Percentiles rank a stretch among this genome's conserved stretches.
phyloP scores from a whole-genome alignment of 2,329 filamentous ascomycete species.

The Fusarium sp. region DNA sequence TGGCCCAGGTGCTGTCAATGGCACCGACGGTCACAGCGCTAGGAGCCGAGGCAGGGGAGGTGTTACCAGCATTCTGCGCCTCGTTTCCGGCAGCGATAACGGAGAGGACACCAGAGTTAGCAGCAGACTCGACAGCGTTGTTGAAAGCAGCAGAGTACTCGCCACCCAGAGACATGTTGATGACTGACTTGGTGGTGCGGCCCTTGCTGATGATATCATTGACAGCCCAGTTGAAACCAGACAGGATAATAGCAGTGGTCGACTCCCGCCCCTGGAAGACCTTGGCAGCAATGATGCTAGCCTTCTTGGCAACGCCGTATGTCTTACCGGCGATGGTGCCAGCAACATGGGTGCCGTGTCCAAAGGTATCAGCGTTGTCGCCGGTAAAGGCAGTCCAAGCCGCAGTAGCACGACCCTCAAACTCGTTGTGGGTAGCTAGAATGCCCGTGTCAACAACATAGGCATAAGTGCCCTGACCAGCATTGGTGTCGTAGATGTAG shows the following conservation, averaged over 20 bases:
- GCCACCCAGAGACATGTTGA: slow-evolving; percentile 69
- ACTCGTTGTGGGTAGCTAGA: slow-evolving; percentile 63
- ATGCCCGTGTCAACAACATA: slow-evolving; percentile 75
- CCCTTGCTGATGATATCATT: slow-evolving; percentile 56
- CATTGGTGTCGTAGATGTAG: slow-evolving; percentile 64
- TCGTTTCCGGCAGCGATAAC: slow-evolving; percentile 68
- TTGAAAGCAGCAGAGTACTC: slow-evolving; percentile 59
- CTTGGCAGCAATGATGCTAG: slow-evolving; percentile 59
- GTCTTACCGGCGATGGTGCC: slow-evolving; percentile 51
- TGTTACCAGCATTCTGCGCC: slow-evolving; percentile 41
- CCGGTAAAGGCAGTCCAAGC: slow-evolving; percentile 43
- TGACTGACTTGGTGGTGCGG: slow-evolving; percentile 56
- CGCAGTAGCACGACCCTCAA: slow-evolving; percentile 61
- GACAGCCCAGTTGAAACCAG: slow-evolving; percentile 56
- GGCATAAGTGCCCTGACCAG: slow-evolving; percentile 61
- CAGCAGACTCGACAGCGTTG: slow-evolving; percentile 59
- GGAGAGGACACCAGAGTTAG: slow-evolving; percentile 59
- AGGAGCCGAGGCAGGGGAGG: slow-evolving; percentile 48
- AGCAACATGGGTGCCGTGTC: slow-evolving; percentile 58
- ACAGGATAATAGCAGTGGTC: slow-evolving; percentile 47
- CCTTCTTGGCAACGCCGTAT: slow-evolving; percentile 58
- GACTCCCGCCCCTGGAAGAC: slow-evolving; percentile 51
- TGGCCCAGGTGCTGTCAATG: slow-evolving; percentile 52
- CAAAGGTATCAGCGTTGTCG: slow-evolving; percentile 46
- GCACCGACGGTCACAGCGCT: slow-evolving; percentile 50